Conservation (phyloP, 768 basidiomycete species). For the Xerocomellus amylosporus region DNA sequence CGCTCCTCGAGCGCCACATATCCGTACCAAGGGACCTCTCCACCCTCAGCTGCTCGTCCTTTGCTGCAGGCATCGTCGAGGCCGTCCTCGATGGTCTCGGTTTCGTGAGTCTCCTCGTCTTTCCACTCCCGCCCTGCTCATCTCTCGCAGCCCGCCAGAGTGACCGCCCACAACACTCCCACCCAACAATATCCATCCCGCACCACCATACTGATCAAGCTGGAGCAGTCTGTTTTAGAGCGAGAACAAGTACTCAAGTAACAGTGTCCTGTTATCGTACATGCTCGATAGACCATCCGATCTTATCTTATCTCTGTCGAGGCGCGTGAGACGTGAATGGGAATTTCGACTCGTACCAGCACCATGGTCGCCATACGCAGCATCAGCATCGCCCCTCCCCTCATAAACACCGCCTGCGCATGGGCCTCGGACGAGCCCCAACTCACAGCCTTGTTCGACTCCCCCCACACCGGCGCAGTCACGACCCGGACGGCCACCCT, state of each 20-base stretch:
- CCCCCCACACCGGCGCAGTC: conserved; percentile 70
- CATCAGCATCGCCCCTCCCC: conserved; percentile 56
- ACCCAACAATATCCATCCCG: conserved; percentile 75
- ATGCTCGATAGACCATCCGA: not conserved
- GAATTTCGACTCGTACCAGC: not conserved
- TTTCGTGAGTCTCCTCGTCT: conserved; percentile 61
- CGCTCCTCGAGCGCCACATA: conserved; percentile 85
- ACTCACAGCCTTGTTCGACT: conserved; percentile 62
- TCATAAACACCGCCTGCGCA: conserved; percentile 77
- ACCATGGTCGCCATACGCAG: conserved; percentile 58
- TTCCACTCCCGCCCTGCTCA: conserved; percentile 10
- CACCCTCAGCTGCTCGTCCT: conserved; percentile 93
- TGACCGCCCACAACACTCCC: conserved; percentile 93
- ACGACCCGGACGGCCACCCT: conserved; percentile 77
- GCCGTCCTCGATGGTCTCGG: conserved; percentile 92
- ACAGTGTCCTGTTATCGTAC: conserved; percentile 12
- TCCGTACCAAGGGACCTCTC: conserved; percentile 94
- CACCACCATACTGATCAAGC: conserved; percentile 96
- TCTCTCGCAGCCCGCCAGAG: conserved; percentile 77
- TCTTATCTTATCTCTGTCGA: conserved; percentile 18
- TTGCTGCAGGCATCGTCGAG: conserved; percentile 96
- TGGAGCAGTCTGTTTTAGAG: conserved; percentile 90
- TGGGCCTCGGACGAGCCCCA: conserved; percentile 75
- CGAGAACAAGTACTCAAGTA: conserved; percentile 89
- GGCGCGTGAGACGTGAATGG: too few relatives aligned